A percentile compares a stretch with the other conserved stretches of the same genome.
Evolutionary conservation across 306 rosid genomes (phyloP).

Genomic region (Nissolia schottii): DNA sequence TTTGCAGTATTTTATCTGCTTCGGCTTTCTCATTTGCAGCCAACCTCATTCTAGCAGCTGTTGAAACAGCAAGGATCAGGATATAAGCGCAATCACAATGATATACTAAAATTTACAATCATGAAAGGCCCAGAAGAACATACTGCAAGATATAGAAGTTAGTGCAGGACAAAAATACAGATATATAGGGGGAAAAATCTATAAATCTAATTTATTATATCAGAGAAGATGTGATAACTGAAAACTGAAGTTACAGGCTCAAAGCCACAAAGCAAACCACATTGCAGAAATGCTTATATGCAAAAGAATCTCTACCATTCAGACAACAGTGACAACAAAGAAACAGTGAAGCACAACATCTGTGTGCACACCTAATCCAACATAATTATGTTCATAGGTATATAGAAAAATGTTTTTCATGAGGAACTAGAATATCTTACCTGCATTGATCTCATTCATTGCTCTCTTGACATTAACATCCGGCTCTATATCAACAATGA

Average conservation of each 20-base stretch:
- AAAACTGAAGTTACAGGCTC: not conserved
- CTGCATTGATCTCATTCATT: slow-evolving; percentile 75
- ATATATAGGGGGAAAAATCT: not conserved
- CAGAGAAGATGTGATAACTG: not conserved
- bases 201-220: not conserved
- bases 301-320: not conserved
- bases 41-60: slow-evolving; percentile 64
- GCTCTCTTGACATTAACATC: slow-evolving; percentile 63
- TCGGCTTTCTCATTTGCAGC: slow-evolving; percentile 75
- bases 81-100: not conserved
- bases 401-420: not conserved
- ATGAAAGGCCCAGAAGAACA: not conserved
- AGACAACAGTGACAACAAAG: not conserved
- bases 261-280: not conserved
- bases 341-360: not conserved
- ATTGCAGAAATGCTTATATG: not conserved
- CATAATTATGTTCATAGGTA: not conserved
- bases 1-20: slow-evolving; percentile 66
- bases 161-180: not conserved
- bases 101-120: not conserved
- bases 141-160: not conserved
- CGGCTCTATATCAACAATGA: slow-evolving; percentile 62
- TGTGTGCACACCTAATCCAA: not conserved
- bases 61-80: not conserved
- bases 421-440: slow-evolving; percentile 27